These are phyloP conservation scores for Mortierella sp. DNA, from an alignment of 371 early-diverging fungal species.

Conservation along the genomic window DNA sequence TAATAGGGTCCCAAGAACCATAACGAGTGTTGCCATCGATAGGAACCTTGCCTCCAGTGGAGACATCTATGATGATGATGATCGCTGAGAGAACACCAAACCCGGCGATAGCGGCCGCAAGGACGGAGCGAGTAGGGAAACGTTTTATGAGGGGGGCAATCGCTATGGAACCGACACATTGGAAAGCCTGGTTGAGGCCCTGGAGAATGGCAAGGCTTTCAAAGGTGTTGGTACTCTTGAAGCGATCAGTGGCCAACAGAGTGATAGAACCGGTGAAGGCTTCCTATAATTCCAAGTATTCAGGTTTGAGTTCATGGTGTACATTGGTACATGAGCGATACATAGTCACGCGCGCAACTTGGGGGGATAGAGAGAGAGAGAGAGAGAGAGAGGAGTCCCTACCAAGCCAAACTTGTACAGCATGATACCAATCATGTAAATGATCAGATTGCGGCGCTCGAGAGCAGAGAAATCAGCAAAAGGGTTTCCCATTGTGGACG, in stretches of 20 bases:
- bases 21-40: slow-evolving; percentile 12
- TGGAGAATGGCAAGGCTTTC: slow-evolving; percentile 30
- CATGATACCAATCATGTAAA: slow-evolving; percentile 66
- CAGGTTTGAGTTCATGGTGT: background rate
- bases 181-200: slow-evolving; percentile 57
- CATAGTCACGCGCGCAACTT: background rate
- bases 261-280: slow-evolving; percentile 48
- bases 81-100: slow-evolving; percentile 59
- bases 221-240: slow-evolving; percentile 23
- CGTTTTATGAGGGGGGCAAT: slow-evolving; percentile 61
- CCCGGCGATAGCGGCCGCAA: slow-evolving; percentile 54
- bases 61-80: slow-evolving; percentile 61
- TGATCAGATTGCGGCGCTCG: slow-evolving; percentile 57
- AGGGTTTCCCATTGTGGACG: slow-evolving; percentile 32
- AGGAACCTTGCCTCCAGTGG: slow-evolving; percentile 59
- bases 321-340: background rate
- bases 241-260: slow-evolving; percentile 39
- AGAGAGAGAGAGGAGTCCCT: slow-evolving; percentile 7
- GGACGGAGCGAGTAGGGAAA: slow-evolving; percentile 53
- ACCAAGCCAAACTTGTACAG: slow-evolving; percentile 63
- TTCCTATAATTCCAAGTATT: slow-evolving; percentile 18
- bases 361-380: background rate
- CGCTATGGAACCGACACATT: slow-evolving; percentile 64
- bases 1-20: slow-evolving; percentile 45
- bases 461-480: slow-evolving; percentile 38